phyloP scores from a whole-genome alignment of 306 rosid genomes.

The Casuarina cunninghamiana region DNA sequence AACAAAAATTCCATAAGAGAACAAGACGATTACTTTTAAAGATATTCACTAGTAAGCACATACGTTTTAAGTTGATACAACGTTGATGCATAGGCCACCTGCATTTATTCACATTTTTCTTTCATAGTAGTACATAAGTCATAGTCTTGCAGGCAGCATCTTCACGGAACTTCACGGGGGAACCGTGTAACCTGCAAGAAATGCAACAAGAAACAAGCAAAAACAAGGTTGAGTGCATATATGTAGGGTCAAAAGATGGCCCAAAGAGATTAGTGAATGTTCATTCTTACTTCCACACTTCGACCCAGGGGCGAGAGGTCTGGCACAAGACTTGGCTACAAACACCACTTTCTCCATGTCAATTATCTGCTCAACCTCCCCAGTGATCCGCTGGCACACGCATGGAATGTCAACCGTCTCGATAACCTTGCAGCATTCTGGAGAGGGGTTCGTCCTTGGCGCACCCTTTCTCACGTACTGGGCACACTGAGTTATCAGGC shows the following conservation, averaged over 20 bases:
- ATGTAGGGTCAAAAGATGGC: not conserved
- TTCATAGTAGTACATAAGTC: not conserved
- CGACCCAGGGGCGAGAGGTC: slow-evolving; percentile 11
- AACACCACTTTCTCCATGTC: slow-evolving; percentile 27
- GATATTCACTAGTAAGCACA: not conserved
- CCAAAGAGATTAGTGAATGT: not conserved
- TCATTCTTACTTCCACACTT: slow-evolving; percentile 33
- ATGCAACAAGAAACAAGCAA: too few relatives aligned
- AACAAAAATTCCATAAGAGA: not conserved
- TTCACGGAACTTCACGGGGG: slow-evolving; percentile 19
- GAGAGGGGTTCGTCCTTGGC: slow-evolving; percentile 5
- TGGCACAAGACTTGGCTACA: slow-evolving; percentile 20
- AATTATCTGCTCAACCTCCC: slow-evolving; percentile 9
- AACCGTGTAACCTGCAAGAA: slow-evolving; percentile 37
- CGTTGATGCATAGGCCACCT: not conserved
- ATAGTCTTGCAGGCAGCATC: not conserved
- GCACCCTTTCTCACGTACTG: slow-evolving; percentile 12
- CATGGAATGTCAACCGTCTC: slow-evolving; percentile 16
- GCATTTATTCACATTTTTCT: not conserved
- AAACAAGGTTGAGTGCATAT: not conserved
- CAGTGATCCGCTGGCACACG: slow-evolving; percentile 22
- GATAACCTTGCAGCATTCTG: slow-evolving; percentile 22
- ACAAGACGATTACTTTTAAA: not conserved
- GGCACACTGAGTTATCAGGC: slow-evolving; percentile 17
- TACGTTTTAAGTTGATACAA: not conserved